Evolutionary conservation across 805 yeast species (phyloP), one percentile per base, ranked within the genome.

Genomic region (Candida silvicultrix): DNA sequence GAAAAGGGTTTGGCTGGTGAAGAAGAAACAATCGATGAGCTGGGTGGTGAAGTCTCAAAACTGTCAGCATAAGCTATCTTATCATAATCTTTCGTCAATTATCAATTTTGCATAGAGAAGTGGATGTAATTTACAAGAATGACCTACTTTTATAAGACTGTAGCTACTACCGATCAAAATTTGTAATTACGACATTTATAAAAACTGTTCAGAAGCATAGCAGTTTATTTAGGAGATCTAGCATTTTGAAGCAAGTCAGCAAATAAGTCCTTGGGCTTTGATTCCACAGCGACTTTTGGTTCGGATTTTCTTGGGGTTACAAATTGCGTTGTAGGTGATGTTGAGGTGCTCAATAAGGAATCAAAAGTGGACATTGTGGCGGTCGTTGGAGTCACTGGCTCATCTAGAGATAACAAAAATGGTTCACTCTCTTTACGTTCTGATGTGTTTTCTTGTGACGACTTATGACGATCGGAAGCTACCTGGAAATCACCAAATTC

Each of bases 1-100:
- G 98, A 89, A 60, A 75, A 75, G 58, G 98, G 98, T 40, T 75
- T 94, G 55, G 95, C 85, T 38, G 83, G 82, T 44, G 83, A 78
- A 32, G 81, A 69, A 21, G 90, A 79, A 38, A 82, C 74, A 39
- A 74, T 68, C 14, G 79, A 71, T 6, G 77, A 61, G 3, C 69
- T 62, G 25, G 56, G 49, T 21, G 55, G 53, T 10, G 61, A 49
- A 16, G 47, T 55, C 18, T 53, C 50, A 21, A 45, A 43, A 35
- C 9, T 31, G 10, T 28, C 31, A 3, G 34, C 29, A 45, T 14
- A 42, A 19, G n/a, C n/a, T 29, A 5, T 10, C 12, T 29, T 5
- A 29, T 7, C n/a, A n/a, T n/a, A n/a, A n/a, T n/a, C n/a, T n/a
- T n/a, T n/a, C n/a, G n/a, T n/a, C n/a, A n/a, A n/a, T n/a, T n/a